These are phyloP conservation scores for Rugosomyces carneus DNA, from an alignment of 1,284 basidiomycete species.

Conservation along the genomic window DNA sequence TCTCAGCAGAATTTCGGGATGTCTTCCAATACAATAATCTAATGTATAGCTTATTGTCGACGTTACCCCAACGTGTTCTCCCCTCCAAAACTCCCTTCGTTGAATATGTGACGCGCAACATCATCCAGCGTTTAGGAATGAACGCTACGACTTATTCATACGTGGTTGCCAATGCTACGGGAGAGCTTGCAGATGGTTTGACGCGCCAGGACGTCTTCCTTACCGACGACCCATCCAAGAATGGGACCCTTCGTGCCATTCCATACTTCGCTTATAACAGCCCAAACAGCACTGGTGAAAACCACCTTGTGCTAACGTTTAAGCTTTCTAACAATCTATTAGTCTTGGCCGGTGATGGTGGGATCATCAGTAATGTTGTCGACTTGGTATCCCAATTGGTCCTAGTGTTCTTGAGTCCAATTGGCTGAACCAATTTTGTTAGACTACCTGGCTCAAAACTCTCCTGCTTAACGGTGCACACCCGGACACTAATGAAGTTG, in stretches of 20 bases:
- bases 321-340: neutral
- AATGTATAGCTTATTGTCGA: slow-evolving; percentile 23
- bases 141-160: slow-evolving; percentile 28
- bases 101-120: slow-evolving; percentile 24
- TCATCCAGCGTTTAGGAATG: slow-evolving; percentile 30
- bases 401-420: neutral
- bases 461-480: slow-evolving; percentile 29
- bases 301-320: too few species aligned
- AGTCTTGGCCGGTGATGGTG: slow-evolving; percentile 25
- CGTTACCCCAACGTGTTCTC: slow-evolving; percentile 19
- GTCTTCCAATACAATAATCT: slow-evolving; percentile 4
- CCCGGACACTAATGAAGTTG: slow-evolving; percentile 22
- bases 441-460: slow-evolving; percentile 28
- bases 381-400: slow-evolving; percentile 12
- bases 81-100: slow-evolving; percentile 19
- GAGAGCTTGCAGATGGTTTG: slow-evolving; percentile 23
- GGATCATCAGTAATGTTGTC: slow-evolving; percentile 23
- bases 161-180: slow-evolving; percentile 19
- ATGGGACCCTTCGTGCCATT: slow-evolving; percentile 4
- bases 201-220: slow-evolving; percentile 5
- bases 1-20: neutral
- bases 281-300: too few species aligned
- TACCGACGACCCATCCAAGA: slow-evolving; percentile 5
- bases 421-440: neutral
- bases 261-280: too few species aligned